Evolutionary conservation across 768 basidiomycete species (phyloP).

Genomic region (Dictyophora rubrovolvata): DNA sequence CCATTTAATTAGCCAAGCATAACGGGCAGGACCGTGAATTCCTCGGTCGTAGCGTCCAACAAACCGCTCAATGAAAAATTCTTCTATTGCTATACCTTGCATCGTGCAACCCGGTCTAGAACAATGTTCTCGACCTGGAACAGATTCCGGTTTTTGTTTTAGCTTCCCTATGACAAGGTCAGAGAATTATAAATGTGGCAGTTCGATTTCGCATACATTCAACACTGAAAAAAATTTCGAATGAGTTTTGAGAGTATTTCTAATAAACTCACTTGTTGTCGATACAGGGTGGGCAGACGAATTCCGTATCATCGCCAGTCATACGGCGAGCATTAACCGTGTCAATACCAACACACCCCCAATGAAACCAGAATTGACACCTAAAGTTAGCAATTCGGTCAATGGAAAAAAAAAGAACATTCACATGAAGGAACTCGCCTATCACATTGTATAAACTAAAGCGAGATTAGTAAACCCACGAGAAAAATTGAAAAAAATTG

Average conservation of each 20-base stretch:
- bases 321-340: constrained; percentile 28
- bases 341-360: constrained; percentile 37
- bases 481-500: background rate
- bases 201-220: background rate
- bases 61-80: constrained; percentile 1
- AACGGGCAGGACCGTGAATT: background rate
- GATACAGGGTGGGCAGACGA: constrained; percentile 35
- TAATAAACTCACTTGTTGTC: background rate
- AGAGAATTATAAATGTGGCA: background rate
- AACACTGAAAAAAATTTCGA: background rate
- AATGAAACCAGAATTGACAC: constrained; percentile 41
- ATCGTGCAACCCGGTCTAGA: background rate
- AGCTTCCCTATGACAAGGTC: background rate
- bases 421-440: constrained; percentile 17
- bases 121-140: background rate
- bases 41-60: constrained; percentile 5
- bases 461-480: background rate
- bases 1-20: constrained; percentile 7
- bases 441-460: constrained; percentile 28
- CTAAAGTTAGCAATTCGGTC: constrained; percentile 14
- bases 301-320: constrained; percentile 19
- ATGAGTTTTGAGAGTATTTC: background rate
- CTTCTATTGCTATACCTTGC: background rate
- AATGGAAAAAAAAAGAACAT: too few relatives aligned
- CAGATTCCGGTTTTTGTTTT: background rate